Conservation (phyloP, 2,329 filamentous ascomycete species). For the Hypoxylon rubiginosum region DNA sequence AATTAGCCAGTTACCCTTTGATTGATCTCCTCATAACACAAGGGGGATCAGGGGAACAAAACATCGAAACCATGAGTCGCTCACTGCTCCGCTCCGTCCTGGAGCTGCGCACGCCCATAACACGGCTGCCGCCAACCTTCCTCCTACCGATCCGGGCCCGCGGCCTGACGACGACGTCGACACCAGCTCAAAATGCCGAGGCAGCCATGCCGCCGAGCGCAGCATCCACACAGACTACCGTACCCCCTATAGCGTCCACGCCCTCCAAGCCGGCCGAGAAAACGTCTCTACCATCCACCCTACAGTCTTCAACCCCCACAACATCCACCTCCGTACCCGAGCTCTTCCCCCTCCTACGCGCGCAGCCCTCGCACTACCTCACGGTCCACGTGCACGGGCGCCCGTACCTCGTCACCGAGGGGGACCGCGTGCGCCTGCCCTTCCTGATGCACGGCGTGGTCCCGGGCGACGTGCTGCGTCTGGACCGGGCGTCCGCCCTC, state of each 20-base stretch:
- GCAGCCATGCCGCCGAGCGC: constrained; percentile 49
- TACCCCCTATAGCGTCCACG: constrained; percentile 30
- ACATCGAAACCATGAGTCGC: constrained; percentile 62
- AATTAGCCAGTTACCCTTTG: constrained; percentile 17
- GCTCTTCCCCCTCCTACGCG: constrained; percentile 78
- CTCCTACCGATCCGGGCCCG: constrained; percentile 64
- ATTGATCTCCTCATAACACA: neutral
- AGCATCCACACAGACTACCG: constrained; percentile 28
- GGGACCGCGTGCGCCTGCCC: constrained; percentile 81
- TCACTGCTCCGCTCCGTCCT: constrained; percentile 73
- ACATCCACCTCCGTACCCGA: constrained; percentile 62
- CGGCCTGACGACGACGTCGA: constrained; percentile 46
- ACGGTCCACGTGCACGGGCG: constrained; percentile 83
- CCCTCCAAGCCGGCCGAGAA: constrained; percentile 19
- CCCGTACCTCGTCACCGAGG: constrained; percentile 83
- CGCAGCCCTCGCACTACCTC: constrained; percentile 83
- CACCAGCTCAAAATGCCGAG: constrained; percentile 52
- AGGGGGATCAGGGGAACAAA: neutral
- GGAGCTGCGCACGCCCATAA: constrained; percentile 66
- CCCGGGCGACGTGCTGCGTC: constrained; percentile 86
- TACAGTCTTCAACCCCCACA: too few species aligned
- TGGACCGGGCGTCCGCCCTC: constrained; percentile 86
- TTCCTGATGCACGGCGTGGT: constrained; percentile 82
- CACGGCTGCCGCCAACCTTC: constrained; percentile 63
- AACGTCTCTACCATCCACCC: too few species aligned